These are phyloP conservation scores for Gracilaria caudata DNA, from an alignment of 23 red algal species.

Conservation along the genomic window DNA sequence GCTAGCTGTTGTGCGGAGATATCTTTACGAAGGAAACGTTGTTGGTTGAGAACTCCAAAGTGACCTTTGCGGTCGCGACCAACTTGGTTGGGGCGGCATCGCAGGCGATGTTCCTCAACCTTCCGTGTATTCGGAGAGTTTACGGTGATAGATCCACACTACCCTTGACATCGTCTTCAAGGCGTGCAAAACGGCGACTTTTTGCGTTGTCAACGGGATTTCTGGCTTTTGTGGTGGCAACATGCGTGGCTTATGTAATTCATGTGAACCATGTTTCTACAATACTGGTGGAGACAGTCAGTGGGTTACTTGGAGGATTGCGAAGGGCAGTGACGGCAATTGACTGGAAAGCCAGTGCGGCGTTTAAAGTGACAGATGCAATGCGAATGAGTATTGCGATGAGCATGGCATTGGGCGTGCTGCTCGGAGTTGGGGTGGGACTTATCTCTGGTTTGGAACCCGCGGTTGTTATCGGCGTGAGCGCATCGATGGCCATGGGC, in stretches of 20 bases:
- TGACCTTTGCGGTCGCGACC: slow-evolving; percentile 34
- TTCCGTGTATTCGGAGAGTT: not conserved
- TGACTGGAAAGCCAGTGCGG: slow-evolving; percentile 40
- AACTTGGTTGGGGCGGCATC: slow-evolving; percentile 11
- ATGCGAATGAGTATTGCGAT: slow-evolving; percentile 54
- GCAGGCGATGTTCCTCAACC: slow-evolving; percentile 28
- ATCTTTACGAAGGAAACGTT: not conserved
- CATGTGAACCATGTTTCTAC: slow-evolving; percentile 1
- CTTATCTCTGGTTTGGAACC: slow-evolving; percentile 59
- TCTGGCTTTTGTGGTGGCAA: slow-evolving; percentile 8
- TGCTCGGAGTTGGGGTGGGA: slow-evolving; percentile 50
- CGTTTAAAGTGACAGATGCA: slow-evolving; percentile 52
- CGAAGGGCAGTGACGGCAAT: slow-evolving; percentile 8
- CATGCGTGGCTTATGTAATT: slow-evolving; percentile 13
- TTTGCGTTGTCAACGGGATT: slow-evolving; percentile 8
- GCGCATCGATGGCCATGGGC: slow-evolving; percentile 65
- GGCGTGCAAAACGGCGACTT: slow-evolving; percentile 13
- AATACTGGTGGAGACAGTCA: not conserved
- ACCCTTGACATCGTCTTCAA: slow-evolving; percentile 4
- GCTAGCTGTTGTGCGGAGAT: not conserved
- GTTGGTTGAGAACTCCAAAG: not conserved
- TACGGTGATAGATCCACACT: not conserved
- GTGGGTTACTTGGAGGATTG: not conserved
- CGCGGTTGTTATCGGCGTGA: slow-evolving; percentile 58
- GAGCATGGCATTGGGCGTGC: slow-evolving; percentile 51